These are phyloP conservation scores for Podospora tetraspora DNA, from an alignment of 495 filamentous ascomycete species.

Conservation along the genomic window DNA sequence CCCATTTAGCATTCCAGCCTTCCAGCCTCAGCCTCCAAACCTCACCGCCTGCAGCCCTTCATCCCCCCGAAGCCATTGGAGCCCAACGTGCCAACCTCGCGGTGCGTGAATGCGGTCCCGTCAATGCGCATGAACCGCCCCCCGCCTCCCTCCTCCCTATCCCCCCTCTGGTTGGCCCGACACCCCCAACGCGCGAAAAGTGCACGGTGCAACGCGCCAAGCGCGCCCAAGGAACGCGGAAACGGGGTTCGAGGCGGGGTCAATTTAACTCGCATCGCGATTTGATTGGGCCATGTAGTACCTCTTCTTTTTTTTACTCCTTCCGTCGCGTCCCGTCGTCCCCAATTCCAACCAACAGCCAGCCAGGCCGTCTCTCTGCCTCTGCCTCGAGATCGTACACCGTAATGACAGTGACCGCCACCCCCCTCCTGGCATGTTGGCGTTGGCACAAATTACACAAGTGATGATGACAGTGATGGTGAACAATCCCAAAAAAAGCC, in stretches of 20 bases:
- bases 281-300: slow-evolving; percentile 4
- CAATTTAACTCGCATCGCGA: slow-evolving; percentile 6
- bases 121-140: not conserved
- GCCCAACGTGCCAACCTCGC: not conserved
- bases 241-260: not conserved
- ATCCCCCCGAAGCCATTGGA: not conserved
- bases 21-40: not conserved
- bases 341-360: slow-evolving; percentile 1
- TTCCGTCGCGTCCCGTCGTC: not conserved
- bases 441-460: not conserved
- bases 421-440: not conserved
- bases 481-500: not conserved
- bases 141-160: not conserved
- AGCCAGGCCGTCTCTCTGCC: not conserved
- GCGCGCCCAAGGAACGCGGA: not conserved
- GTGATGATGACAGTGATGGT: not conserved
- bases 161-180: slow-evolving; percentile 11
- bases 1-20: not conserved
- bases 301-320: not conserved
- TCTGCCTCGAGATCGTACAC: not conserved
- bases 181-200: slow-evolving; percentile 18
- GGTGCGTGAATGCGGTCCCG: not conserved
- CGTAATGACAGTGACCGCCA: too few species aligned
- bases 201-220: slow-evolving; percentile 14
- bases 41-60: not conserved